These are phyloP conservation scores for Lathyrus tuberosus DNA, from an alignment of 306 rosid species.

Conservation along the genomic window DNA sequence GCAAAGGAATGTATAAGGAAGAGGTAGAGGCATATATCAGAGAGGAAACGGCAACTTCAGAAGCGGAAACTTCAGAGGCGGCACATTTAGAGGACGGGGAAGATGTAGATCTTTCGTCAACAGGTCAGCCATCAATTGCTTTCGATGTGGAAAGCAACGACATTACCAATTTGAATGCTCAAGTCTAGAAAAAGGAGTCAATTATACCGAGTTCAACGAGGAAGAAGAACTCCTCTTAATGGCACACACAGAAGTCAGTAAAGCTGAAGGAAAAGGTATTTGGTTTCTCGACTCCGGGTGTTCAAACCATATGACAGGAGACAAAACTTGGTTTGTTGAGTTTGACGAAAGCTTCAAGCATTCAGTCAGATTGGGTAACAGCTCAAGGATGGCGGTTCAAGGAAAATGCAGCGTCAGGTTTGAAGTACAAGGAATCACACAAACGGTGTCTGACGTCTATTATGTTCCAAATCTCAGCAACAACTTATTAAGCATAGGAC, in stretches of 20 bases:
- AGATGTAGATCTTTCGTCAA: background rate
- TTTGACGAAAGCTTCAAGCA: background rate
- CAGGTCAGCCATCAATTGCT: background rate
- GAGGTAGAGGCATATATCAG: background rate
- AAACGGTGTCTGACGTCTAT: background rate
- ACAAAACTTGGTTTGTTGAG: background rate
- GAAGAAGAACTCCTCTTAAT: background rate
- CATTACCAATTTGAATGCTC: background rate
- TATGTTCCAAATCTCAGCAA: background rate
- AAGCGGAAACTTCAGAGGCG: background rate
- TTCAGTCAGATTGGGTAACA: too few species aligned
- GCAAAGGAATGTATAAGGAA: background rate
- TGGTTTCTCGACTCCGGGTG: background rate
- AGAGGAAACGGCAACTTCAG: background rate
- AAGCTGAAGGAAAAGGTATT: background rate
- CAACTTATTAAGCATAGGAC: too few species aligned
- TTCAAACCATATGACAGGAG: background rate
- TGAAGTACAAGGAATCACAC: background rate
- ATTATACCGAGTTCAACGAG: background rate
- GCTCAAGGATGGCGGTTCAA: background rate
- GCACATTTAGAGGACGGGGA: background rate
- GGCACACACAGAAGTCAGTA: background rate
- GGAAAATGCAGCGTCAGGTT: background rate
- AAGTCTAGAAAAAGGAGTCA: background rate
- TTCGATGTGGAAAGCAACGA: background rate